These are phyloP conservation scores for Candida odintsovae DNA, from an alignment of 805 yeast genomes.

Conservation along the genomic window DNA sequence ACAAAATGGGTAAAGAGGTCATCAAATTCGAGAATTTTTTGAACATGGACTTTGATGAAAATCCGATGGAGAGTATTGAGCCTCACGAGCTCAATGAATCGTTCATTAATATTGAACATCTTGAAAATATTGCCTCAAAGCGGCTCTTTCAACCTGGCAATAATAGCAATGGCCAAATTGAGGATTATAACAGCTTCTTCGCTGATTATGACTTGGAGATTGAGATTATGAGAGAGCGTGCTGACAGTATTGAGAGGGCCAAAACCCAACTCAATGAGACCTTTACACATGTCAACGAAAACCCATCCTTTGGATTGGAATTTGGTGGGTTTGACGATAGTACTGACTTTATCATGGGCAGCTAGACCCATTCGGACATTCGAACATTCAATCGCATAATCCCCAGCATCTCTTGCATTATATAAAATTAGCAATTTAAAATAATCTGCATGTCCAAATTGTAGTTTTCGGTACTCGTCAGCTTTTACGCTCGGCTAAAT, in stretches of 20 bases:
- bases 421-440: too few relatives aligned
- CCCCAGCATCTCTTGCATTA: neutral
- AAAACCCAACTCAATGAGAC: constrained; percentile 1
- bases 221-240: constrained; percentile 1
- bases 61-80: neutral
- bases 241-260: neutral
- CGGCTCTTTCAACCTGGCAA: neutral
- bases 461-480: too few relatives aligned
- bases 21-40: neutral
- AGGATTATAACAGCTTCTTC: neutral
- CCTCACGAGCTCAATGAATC: neutral
- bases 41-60: neutral
- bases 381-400: too few relatives aligned
- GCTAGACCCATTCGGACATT: neutral
- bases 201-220: constrained; percentile 3
- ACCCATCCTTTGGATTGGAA: constrained; percentile 7
- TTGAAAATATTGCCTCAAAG: constrained; percentile 6
- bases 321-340: constrained; percentile 9
- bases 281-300: constrained; percentile 5
- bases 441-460: too few relatives aligned
- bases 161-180: neutral
- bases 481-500: too few relatives aligned
- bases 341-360: neutral
- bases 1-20: neutral
- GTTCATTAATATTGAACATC: neutral